Evolutionary conservation across 805 yeast genomes (phyloP), one percentile per base, ranked within the genome.

Genomic region (Ogataea henricii): DNA sequence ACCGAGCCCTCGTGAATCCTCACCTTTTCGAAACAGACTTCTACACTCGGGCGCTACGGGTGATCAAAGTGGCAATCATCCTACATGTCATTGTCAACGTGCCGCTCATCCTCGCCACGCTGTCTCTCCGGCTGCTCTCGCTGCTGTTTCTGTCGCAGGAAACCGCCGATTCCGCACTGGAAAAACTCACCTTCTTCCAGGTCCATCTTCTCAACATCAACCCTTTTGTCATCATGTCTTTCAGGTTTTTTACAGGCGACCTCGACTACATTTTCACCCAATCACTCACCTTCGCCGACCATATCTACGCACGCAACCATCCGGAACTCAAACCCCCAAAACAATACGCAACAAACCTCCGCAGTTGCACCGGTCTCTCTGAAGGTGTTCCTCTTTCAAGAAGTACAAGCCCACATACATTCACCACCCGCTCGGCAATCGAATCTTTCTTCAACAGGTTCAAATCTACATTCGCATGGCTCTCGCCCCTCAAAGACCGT

Each of bases 1-100:
- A 71, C 49, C 58, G 82, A 22, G 72, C 77, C 2, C 58, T 75
- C 12, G 73, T 68, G 46, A 77, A 77, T 55, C 78, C 79, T 1
- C 59, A 64, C 5, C 54, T 76, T 42, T 57, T 63, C 25, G 61
- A 68, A 27, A 58, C 62, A 26, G 62, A 61, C 23, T 73, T 67
- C 64, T 73, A 69, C 46, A 48, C 57, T 23, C 68, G 65, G 52
- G 75, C 74, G 0, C 47, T 65, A 0, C 52, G 55, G 13, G 71
- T 76, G 4, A 46, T 76, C 33, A 58, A 59, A 23, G 45, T 66
- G 40, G 75, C 82, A 30, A 47, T 74, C 25, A 49, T 59, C 9
- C 52, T 76, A 30, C 76, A 73, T 49, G 43, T 69, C 37, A 46
- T 59, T 4, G 53, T 72, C 23, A 63, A 69, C 59, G 38, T 60